Evolutionary conservation across 441 rosid genomes (phyloP).

Genomic region (Dalechampia spathulata): DNA sequence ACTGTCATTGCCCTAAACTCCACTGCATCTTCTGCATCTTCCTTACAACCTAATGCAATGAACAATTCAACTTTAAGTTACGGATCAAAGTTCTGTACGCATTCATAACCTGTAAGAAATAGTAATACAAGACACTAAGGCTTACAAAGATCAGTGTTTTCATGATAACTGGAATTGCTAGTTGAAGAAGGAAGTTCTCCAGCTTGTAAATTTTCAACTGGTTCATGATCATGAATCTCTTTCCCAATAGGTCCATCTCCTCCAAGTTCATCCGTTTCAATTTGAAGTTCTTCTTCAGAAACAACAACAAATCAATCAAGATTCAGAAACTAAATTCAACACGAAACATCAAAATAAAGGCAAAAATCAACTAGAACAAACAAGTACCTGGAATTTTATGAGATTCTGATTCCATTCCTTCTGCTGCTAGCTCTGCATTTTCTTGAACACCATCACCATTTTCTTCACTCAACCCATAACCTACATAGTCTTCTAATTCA

Average conservation of each 20-base stretch:
- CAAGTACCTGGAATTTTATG: constrained; percentile 40
- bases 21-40: constrained; percentile 33
- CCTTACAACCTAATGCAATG: constrained; percentile 19
- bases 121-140: neutral
- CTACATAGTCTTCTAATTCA: constrained; percentile 12
- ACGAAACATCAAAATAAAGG: neutral
- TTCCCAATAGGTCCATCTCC: constrained; percentile 75
- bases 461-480: constrained; percentile 8
- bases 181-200: constrained; percentile 23
- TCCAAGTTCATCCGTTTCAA: constrained; percentile 45
- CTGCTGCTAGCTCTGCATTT: constrained; percentile 11
- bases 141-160: constrained; percentile 31
- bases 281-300: constrained; percentile 29
- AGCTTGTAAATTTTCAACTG: constrained; percentile 37
- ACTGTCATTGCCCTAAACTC: too few relatives aligned
- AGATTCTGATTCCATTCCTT: constrained; percentile 16
- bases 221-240: constrained; percentile 76
- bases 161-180: constrained; percentile 15
- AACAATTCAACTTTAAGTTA: constrained; percentile 11
- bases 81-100: neutral
- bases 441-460: constrained; percentile 23
- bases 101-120: neutral
- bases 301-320: constrained; percentile 11
- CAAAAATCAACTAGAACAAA: constrained; percentile 11
- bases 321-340: constrained; percentile 9